Conservation (phyloP, 2,329 filamentous ascomycete species). For the Beauveria brongniartii region DNA sequence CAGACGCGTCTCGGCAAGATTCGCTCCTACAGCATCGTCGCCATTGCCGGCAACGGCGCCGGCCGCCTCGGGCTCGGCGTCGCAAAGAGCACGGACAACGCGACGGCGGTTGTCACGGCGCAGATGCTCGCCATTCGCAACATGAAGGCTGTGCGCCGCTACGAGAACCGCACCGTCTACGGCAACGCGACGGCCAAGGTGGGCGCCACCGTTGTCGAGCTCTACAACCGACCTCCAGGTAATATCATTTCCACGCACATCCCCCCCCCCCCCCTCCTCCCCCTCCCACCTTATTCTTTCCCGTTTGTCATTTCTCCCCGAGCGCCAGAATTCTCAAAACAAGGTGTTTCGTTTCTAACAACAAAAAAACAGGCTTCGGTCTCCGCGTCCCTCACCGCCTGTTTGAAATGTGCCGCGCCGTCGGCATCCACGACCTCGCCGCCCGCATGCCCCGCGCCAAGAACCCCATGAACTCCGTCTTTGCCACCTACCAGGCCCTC, state of each 20-base stretch:
- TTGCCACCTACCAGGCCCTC: conserved; percentile 78
- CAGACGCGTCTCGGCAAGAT: conserved; percentile 97
- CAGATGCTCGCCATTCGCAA: conserved; percentile 77
- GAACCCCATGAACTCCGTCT: conserved; percentile 97
- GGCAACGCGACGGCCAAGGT: conserved; percentile 79
- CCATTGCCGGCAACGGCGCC: conserved; percentile 78
- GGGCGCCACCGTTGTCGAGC: conserved; percentile 75
- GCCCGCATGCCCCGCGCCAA: conserved; percentile 75
- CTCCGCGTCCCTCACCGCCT: conserved; percentile 85
- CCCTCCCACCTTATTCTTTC: not conserved
- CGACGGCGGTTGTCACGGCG: conserved; percentile 63
- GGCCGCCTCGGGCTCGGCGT: conserved; percentile 84
- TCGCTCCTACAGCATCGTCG: conserved; percentile 63
- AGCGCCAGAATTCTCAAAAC: too few species aligned
- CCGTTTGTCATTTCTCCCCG: too few species aligned
- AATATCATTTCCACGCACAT: conserved; percentile 30
- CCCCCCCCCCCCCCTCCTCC: conserved; percentile 12
- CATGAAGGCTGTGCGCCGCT: conserved; percentile 85
- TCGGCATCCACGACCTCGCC: conserved; percentile 79
- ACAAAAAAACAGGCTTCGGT: conserved; percentile 64
- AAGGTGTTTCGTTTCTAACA: not conserved
- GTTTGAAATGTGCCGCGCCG: conserved; percentile 86
- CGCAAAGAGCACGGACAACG: conserved; percentile 72
- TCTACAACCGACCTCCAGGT: conserved; percentile 84
- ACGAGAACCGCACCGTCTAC: conserved; percentile 87